Evolutionary conservation across 805 yeast genomes (phyloP).

Genomic region (Hanseniaspora jakobsenii): DNA sequence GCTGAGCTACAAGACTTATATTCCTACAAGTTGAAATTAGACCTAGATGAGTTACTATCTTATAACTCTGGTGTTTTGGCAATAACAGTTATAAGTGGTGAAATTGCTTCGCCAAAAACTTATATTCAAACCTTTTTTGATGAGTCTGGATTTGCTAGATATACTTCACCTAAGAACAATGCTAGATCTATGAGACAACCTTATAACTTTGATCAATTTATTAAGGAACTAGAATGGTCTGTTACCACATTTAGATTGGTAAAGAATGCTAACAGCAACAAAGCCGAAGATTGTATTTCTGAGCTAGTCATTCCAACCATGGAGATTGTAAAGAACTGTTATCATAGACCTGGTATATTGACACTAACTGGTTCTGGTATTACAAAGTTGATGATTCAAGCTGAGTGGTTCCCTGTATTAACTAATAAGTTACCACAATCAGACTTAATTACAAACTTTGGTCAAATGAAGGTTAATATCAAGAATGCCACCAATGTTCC

Average conservation of each 20-base stretch:
- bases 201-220: constrained; percentile 58
- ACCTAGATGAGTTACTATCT: constrained; percentile 45
- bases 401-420: constrained; percentile 70
- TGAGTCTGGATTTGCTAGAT: constrained; percentile 55
- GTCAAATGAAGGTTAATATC: constrained; percentile 51
- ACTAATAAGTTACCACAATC: constrained; percentile 50
- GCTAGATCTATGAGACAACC: constrained; percentile 29
- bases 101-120: constrained; percentile 41
- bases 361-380: constrained; percentile 42
- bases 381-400: constrained; percentile 44
- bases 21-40: constrained; percentile 37
- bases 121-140: constrained; percentile 71
- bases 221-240: constrained; percentile 72
- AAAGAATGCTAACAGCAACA: constrained; percentile 41
- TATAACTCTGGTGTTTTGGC: constrained; percentile 68
- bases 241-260: constrained; percentile 48
- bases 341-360: constrained; percentile 45
- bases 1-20: constrained; percentile 32
- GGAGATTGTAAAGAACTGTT: constrained; percentile 54
- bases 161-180: constrained; percentile 40
- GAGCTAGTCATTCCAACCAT: constrained; percentile 55
- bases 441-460: constrained; percentile 67
- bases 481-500: constrained; percentile 55
- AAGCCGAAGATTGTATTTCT: constrained; percentile 46
- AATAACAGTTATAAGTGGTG: constrained; percentile 50